phyloP scores from a whole-genome alignment of 2,329 filamentous ascomycete species.

The Blastomyces parvus region DNA sequence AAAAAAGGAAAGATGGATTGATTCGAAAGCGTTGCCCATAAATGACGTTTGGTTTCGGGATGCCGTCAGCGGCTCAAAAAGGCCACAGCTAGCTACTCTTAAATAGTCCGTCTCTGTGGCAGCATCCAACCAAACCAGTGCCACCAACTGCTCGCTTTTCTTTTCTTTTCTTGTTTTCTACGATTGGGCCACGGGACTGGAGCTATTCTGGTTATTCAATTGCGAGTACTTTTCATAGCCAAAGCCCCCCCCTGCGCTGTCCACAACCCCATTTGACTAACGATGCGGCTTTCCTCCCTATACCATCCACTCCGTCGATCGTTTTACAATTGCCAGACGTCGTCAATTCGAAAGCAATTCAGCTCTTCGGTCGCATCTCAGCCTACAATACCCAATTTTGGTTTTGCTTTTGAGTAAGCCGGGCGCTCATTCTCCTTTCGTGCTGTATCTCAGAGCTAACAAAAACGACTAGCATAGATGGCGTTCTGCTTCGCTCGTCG shows the following conservation, averaged over 20 bases:
- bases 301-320: slow-evolving; percentile 3
- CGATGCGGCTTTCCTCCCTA: slow-evolving; percentile 1
- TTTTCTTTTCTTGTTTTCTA: not conserved
- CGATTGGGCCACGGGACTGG: not conserved
- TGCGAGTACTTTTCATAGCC: too few relatives aligned
- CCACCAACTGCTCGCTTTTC: not conserved
- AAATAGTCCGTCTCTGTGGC: not conserved
- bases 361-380: slow-evolving; percentile 5
- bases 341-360: slow-evolving; percentile 8
- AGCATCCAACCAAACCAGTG: not conserved
- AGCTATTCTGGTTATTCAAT: not conserved
- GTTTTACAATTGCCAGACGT: not conserved
- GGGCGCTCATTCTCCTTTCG: not conserved
- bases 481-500: slow-evolving; percentile 79
- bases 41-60: not conserved
- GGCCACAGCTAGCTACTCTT: too few relatives aligned
- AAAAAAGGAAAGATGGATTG: not conserved
- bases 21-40: not conserved
- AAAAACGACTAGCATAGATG: slow-evolving; percentile 59
- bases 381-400: slow-evolving; percentile 28
- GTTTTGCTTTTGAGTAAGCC: slow-evolving; percentile 39
- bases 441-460: not conserved
- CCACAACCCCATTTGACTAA: not conserved
- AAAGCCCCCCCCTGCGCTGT: slow-evolving; percentile 14
- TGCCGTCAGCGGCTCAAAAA: slow-evolving; percentile 3